Percentiles rank a stretch among this genome's conserved stretches.
Evolutionary conservation across 306 rosid genomes (phyloP).

Genomic region (Quercus cerris): DNA sequence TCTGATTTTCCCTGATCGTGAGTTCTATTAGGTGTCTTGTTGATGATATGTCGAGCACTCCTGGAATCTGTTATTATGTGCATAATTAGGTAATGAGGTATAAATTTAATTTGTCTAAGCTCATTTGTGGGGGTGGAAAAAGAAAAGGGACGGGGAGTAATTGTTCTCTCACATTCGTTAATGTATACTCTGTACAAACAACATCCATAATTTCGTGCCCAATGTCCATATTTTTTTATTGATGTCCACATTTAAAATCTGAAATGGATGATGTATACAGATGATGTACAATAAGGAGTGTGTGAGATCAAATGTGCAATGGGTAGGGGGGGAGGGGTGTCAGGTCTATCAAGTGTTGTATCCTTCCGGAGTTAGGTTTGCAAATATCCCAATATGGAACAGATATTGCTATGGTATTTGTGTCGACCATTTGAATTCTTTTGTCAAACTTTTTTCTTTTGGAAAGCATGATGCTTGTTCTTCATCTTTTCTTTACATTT

Average conservation of each 20-base stretch:
- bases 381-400: background rate
- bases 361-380: background rate
- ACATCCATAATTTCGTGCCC: no score
- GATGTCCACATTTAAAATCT: no score
- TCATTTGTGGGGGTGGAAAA: background rate
- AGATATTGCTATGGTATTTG: background rate
- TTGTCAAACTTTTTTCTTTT: background rate
- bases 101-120: background rate
- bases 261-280: no score
- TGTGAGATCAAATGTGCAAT: no score
- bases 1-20: constrained; percentile 65
- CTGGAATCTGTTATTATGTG: background rate
- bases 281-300: no score
- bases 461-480: background rate
- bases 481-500: background rate
- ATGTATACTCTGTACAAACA: no score
- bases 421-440: background rate
- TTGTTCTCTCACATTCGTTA: no score
- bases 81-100: background rate
- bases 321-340: background rate
- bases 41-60: background rate
- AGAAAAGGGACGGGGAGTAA: background rate
- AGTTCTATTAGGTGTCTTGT: constrained; percentile 46
- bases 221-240: no score
- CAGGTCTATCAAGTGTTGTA: background rate